Evolutionary conservation across 148 eudicot species (phyloP), one percentile per base, ranked within the genome.

Genomic region (Cornus controversa): DNA sequence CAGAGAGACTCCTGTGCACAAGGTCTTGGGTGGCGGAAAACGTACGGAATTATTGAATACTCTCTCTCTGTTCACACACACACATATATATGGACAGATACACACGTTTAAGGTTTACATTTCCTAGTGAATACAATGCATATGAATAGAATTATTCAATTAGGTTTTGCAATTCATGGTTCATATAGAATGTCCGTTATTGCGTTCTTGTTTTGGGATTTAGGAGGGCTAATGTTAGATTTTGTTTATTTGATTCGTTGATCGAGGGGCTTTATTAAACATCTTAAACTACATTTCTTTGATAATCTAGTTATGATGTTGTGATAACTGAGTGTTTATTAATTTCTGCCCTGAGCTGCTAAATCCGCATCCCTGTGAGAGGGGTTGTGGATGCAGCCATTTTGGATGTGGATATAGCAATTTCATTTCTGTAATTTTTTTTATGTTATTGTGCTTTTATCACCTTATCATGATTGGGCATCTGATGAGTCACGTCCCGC

Each of bases 1-100:
- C 36, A 80, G 98, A 1, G 90, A 93, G 62, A 84, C 76, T 73
- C 96, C 98, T 1, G 75, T 93, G 64, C 92, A 93, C 80, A 79
- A 84, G 77, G 89, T 91, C 65, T 80, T 93, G 2, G 91, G 91
- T 10, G 87, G 86, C 34, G 91, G 91, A 66, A 88, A 88, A 80
- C 74, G 90, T 87, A 87, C 20, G 80, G 36, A 40, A 15, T 54
- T 23, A 60, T 53, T 66, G 28, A 40, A 9, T 8, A 1, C 71
- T 20, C n/a, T 62, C 31, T 74, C 36, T 69, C 36, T 3, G 1
- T 60, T 4, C 22, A 8, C 4, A 1, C 62, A 54, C 64, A 22
- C 64, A 60, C 23, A 60, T n/a, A 16, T 20, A 14, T 15, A 4
- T 57, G 1, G 2, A 57, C 23, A 57, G 2, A 57, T 6, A 8